Percentiles rank a stretch among this genome's conserved stretches.
Conservation (phyloP, 345 rosid species). For the Carallia pectinifolia region DNA sequence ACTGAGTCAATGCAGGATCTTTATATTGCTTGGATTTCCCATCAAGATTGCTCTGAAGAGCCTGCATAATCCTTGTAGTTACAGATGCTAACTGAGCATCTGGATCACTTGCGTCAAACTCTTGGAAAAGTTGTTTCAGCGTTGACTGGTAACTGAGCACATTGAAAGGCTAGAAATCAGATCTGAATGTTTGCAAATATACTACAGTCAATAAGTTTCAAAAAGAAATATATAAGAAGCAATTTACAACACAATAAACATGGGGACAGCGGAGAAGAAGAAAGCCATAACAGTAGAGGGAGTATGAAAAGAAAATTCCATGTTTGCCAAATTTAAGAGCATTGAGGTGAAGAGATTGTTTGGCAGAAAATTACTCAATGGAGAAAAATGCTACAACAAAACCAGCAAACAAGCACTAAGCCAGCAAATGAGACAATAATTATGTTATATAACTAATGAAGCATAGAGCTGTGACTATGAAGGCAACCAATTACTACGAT, state of each 20-base stretch:
- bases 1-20: slow-evolving; percentile 86
- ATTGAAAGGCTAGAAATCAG: slow-evolving; percentile 21
- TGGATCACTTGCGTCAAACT: slow-evolving; percentile 58
- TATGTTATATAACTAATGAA: neutral
- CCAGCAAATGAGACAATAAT: neutral
- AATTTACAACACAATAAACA: neutral
- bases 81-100: slow-evolving; percentile 58
- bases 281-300: neutral
- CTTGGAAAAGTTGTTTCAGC: slow-evolving; percentile 78
- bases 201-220: neutral
- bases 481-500: too few species aligned
- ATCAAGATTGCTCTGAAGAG: slow-evolving; percentile 82
- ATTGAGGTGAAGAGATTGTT: neutral
- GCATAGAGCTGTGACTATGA: too few species aligned
- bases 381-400: neutral
- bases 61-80: slow-evolving; percentile 85
- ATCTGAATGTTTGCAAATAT: slow-evolving; percentile 5
- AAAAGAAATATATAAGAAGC: neutral
- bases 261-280: neutral
- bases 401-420: neutral
- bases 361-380: too few species aligned
- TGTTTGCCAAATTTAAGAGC: neutral
- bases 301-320: neutral
- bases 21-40: slow-evolving; percentile 95
- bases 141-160: slow-evolving; percentile 73